Conservation (phyloP, 257 asterid species). For the Salvia splendens region DNA sequence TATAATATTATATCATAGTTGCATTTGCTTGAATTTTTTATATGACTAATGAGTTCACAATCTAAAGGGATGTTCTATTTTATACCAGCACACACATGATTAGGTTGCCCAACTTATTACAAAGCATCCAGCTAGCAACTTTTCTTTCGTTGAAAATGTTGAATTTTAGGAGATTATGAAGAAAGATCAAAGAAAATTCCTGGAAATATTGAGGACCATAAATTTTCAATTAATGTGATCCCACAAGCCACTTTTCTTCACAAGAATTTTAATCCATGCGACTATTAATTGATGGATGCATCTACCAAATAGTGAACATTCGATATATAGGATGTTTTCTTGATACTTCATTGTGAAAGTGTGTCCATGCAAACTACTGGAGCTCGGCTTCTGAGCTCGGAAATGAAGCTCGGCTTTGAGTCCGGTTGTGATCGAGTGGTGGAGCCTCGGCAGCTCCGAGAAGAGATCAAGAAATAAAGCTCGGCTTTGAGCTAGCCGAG, state of each 20-base stretch:
- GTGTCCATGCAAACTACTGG: too few relatives aligned
- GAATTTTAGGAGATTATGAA: conserved; percentile 10
- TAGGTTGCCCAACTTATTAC: background rate
- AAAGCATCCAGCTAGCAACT: conserved; percentile 9
- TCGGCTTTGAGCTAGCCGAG: too few relatives aligned
- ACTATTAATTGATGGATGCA: background rate
- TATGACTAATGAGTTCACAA: background rate
- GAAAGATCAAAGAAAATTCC: background rate
- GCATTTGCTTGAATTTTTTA: background rate
- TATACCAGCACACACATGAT: background rate
- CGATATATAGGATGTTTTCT: too few relatives aligned
- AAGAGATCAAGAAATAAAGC: too few relatives aligned
- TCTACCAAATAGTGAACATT: too few relatives aligned
- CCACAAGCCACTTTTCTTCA: conserved; percentile 12
- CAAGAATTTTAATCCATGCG: conserved; percentile 6
- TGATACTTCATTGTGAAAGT: too few relatives aligned
- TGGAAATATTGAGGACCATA: background rate
- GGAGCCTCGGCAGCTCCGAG: too few relatives aligned
- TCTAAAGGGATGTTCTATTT: conserved; percentile 15
- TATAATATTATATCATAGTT: background rate
- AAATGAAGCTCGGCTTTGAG: too few relatives aligned
- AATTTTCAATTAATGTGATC: conserved; percentile 15
- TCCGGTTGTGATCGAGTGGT: too few relatives aligned
- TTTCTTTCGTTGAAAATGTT: conserved; percentile 3
- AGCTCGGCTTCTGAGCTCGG: too few relatives aligned